phyloP scores from a whole-genome alignment of 2,329 filamentous ascomycete genomes.

The Fusarium duplospermum region DNA sequence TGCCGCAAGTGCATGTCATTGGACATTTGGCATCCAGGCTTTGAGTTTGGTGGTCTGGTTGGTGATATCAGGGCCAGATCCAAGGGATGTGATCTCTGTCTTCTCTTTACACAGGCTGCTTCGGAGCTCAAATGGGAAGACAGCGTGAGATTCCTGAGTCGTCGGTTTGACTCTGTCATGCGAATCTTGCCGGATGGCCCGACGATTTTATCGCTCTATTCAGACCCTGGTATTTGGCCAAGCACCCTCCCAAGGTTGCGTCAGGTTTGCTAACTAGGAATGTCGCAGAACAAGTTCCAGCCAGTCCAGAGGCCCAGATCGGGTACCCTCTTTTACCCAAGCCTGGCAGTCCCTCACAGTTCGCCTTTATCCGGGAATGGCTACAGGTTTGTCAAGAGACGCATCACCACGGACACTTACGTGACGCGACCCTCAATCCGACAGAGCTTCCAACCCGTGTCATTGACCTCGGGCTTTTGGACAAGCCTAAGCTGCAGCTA shows the following conservation, averaged over 20 bases:
- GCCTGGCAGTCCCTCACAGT: not conserved
- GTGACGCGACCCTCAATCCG: not conserved
- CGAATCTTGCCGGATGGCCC: not conserved
- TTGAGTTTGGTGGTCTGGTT: not conserved
- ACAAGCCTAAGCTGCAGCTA: not conserved
- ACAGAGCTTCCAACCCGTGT: not conserved
- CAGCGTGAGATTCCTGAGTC: not conserved
- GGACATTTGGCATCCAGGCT: not conserved
- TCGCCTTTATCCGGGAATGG: not conserved
- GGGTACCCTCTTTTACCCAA: not conserved
- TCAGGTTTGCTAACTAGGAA: too few relatives aligned
- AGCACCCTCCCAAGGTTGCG: not conserved
- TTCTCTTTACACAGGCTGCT: not conserved
- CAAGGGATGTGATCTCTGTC: not conserved
- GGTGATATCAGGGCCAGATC: not conserved
- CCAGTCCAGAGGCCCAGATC: not conserved
- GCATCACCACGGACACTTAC: not conserved
- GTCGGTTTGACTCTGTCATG: not conserved
- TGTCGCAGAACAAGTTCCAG: not conserved
- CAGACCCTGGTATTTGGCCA: not conserved
- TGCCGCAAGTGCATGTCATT: not conserved
- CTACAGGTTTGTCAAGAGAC: not conserved
- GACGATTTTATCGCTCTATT: not conserved
- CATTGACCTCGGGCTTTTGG: not conserved
- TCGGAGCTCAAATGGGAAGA: not conserved